Evolutionary conservation across 192 early-diverging fungal species (phyloP).

Genomic region (Allomyces arbusculus): DNA sequence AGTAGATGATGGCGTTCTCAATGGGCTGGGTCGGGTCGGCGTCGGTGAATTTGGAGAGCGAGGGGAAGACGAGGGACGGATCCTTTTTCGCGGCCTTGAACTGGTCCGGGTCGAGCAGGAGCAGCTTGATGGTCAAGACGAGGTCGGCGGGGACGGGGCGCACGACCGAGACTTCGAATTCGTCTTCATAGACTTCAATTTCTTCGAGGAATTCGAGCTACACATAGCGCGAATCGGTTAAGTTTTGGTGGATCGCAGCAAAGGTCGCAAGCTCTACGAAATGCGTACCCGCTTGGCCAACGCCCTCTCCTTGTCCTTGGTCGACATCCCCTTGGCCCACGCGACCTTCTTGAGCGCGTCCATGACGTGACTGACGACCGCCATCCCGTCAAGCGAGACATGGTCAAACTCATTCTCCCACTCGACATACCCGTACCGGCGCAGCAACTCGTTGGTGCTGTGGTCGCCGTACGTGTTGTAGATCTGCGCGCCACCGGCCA

Average conservation of each 20-base stretch:
- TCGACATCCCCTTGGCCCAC: neutral
- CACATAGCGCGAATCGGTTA: neutral
- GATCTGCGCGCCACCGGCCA: neutral
- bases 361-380: neutral
- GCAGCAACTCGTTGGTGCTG: neutral
- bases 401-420: neutral
- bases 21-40: neutral
- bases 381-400: neutral
- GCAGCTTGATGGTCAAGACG: neutral
- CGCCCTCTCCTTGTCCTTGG: neutral
- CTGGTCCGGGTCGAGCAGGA: neutral
- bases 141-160: neutral
- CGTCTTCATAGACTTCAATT: neutral
- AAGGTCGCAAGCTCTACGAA: neutral
- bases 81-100: neutral
- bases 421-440: neutral
- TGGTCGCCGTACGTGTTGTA: neutral
- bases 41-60: neutral
- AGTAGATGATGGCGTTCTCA: neutral
- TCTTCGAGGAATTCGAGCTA: neutral
- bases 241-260: neutral
- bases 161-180: neutral
- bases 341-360: neutral
- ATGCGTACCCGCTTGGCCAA: neutral
- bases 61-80: neutral